phyloP scores from a whole-genome alignment of 495 filamentous ascomycete species.

The Penicillium desertorum region DNA sequence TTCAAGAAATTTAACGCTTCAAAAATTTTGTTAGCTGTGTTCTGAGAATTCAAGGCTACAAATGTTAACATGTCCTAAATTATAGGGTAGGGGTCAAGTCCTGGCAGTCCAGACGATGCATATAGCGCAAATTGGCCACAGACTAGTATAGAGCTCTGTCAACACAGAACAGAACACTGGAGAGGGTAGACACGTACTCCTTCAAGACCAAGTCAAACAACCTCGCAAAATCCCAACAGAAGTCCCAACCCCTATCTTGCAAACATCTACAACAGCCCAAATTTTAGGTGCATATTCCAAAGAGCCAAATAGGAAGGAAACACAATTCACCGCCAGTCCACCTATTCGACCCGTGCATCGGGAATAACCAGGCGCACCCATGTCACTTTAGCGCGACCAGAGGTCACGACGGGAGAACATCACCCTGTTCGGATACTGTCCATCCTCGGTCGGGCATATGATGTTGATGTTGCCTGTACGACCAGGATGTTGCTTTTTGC shows the following conservation, averaged over 20 bases:
- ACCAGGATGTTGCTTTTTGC: constrained; percentile 1
- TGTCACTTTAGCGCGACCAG: constrained; percentile 3
- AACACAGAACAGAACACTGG: neutral
- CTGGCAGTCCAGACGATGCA: too few species aligned
- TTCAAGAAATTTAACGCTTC: too few species aligned
- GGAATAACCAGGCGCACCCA: constrained; percentile 4
- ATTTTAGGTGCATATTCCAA: neutral
- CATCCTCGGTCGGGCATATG: neutral
- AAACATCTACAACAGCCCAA: constrained; percentile 8
- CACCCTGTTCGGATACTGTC: constrained; percentile 6
- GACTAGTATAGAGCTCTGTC: neutral
- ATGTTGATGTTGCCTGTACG: neutral
- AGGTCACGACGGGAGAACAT: neutral
- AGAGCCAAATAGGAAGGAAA: constrained; percentile 6
- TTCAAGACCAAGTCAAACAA: neutral
- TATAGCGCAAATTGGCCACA: too few species aligned
- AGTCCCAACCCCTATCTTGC: neutral
- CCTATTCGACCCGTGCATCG: constrained; percentile 9
- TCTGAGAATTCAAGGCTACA: too few species aligned
- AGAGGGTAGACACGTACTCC: neutral
- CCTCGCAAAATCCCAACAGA: neutral
- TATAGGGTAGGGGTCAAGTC: too few species aligned
- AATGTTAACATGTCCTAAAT: too few species aligned
- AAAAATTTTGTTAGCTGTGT: too few species aligned
- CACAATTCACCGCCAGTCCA: constrained; percentile 16